Percentiles rank a stretch among this genome's conserved stretches.
Conservation (phyloP, 305 asterid genomes). For the Fraxinus xanthoxyloides region DNA sequence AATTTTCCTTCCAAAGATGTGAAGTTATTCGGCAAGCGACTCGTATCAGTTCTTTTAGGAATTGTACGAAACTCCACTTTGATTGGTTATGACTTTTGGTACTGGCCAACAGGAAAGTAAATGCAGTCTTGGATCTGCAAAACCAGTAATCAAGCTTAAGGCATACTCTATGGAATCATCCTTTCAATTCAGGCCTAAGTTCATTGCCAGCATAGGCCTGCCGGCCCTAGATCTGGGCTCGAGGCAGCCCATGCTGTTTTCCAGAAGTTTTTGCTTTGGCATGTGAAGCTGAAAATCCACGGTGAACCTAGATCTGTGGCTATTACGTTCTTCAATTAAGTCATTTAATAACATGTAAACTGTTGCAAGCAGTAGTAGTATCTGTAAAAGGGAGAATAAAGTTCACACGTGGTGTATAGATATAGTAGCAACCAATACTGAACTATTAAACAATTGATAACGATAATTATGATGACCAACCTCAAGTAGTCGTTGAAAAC, state of each 20-base stretch:
- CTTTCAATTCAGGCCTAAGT: slow-evolving; percentile 35
- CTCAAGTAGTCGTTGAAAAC: neutral
- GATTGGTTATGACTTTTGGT: slow-evolving; percentile 32
- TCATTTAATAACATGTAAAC: neutral
- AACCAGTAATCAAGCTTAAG: slow-evolving; percentile 49
- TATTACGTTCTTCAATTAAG: slow-evolving; percentile 18
- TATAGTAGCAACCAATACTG: neutral
- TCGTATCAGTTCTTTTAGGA: neutral
- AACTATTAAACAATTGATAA: neutral
- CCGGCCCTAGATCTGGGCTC: slow-evolving; percentile 35
- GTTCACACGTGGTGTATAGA: neutral
- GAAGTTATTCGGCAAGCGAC: neutral
- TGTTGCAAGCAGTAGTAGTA: neutral
- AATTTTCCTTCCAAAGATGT: neutral
- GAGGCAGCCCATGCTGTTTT: slow-evolving; percentile 34
- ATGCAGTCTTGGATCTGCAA: slow-evolving; percentile 58
- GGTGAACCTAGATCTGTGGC: slow-evolving; percentile 30
- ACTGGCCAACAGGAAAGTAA: slow-evolving; percentile 61
- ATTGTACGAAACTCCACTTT: slow-evolving; percentile 16
- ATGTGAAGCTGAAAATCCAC: slow-evolving; percentile 39
- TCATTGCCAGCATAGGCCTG: slow-evolving; percentile 32
- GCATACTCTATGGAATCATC: slow-evolving; percentile 35
- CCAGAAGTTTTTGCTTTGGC: slow-evolving; percentile 47
- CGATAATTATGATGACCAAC: neutral
- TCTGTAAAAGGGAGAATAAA: neutral